phyloP scores from a whole-genome alignment of 306 rosid genomes.

The Carpinus fangiana region DNA sequence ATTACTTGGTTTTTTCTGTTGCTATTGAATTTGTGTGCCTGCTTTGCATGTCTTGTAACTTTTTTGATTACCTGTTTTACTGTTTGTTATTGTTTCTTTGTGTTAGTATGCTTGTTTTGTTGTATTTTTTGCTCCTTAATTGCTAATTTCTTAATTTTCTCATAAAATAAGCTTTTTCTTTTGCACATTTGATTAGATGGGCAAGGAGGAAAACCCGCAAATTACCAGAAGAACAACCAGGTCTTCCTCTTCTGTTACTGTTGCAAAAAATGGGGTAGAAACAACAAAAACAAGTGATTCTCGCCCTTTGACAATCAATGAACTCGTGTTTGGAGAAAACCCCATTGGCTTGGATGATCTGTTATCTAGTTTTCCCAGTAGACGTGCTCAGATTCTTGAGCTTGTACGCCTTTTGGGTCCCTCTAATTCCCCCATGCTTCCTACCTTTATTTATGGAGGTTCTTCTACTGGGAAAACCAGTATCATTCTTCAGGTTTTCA shows the following conservation, averaged over 20 bases:
- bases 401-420: slow-evolving; percentile 68
- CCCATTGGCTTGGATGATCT: slow-evolving; percentile 60
- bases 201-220: slow-evolving; percentile 50
- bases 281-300: slow-evolving; percentile 37
- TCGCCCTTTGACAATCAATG: slow-evolving; percentile 45
- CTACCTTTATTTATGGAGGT: slow-evolving; percentile 80
- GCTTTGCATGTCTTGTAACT: neutral
- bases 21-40: neutral
- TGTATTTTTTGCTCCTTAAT: neutral
- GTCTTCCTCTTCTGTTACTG: slow-evolving; percentile 40
- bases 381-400: slow-evolving; percentile 65
- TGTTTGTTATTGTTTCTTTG: neutral
- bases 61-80: neutral
- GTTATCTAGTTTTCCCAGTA: slow-evolving; percentile 63
- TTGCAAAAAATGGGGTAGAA: slow-evolving; percentile 40
- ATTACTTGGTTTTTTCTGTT: neutral
- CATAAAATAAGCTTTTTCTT: neutral
- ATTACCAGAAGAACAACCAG: slow-evolving; percentile 65
- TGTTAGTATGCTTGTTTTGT: neutral
- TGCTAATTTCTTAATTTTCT: neutral
- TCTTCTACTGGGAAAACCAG: slow-evolving; percentile 84
- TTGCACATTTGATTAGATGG: slow-evolving; percentile 40
- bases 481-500: slow-evolving; percentile 56
- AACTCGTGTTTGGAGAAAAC: slow-evolving; percentile 74
- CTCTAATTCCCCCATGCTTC: slow-evolving; percentile 72